phyloP scores from a whole-genome alignment of 768 basidiomycete genomes.

The Termitomyces sp. region DNA sequence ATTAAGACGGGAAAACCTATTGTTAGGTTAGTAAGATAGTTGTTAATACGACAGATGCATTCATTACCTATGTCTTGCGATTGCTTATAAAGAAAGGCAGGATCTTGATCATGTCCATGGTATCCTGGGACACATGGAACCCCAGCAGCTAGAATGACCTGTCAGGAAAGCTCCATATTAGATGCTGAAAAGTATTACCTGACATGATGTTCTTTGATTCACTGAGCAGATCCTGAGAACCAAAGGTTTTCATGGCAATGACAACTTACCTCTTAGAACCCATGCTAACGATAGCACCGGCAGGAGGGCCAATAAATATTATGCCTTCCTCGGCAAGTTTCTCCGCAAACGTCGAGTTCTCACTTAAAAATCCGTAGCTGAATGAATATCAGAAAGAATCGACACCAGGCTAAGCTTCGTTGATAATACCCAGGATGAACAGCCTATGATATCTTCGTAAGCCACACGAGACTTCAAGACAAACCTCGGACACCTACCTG shows the following conservation, averaged over 20 bases:
- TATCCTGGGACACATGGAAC: conserved; percentile 96
- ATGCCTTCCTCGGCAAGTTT: conserved; percentile 72
- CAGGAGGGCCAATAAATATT: conserved; percentile 87
- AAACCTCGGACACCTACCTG: conserved; percentile 44
- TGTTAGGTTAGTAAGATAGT: not conserved
- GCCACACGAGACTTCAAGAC: not conserved
- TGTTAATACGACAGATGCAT: not conserved
- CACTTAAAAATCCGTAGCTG: conserved; percentile 88
- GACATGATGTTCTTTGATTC: conserved; percentile 97
- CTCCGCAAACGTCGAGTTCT: conserved; percentile 81
- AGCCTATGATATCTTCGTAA: conserved; percentile 40
- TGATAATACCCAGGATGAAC: conserved; percentile 82
- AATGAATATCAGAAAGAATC: conserved; percentile 1
- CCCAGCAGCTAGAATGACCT: conserved; percentile 52
- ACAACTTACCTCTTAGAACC: conserved; percentile 79
- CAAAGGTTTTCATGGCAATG: not conserved
- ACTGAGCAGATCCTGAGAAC: conserved; percentile 27
- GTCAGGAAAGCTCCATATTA: not conserved
- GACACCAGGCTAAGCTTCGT: not conserved
- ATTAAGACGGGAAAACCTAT: conserved; percentile 87
- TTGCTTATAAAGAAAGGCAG: conserved; percentile 58
- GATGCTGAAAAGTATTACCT: conserved; percentile 31
- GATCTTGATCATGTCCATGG: conserved; percentile 79
- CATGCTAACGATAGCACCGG: conserved; percentile 87
- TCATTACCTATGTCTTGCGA: conserved; percentile 62